Conservation (phyloP, 106 monocot species). For the Dendrobium officinale region DNA sequence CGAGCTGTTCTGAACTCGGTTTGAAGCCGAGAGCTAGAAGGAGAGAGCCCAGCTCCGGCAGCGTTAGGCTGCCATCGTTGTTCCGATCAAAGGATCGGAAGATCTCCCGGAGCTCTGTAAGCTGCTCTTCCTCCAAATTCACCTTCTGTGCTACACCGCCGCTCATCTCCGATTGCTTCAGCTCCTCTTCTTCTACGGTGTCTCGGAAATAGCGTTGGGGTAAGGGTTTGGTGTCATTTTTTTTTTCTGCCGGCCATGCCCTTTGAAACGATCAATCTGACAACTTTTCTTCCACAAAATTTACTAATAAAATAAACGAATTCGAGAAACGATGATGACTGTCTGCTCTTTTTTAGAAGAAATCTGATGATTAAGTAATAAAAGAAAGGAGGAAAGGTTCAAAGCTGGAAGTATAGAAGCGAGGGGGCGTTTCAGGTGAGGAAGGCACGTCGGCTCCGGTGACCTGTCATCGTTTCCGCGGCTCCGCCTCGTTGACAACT, state of each 20-base stretch:
- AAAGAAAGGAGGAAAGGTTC: no score
- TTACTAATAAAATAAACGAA: neutral
- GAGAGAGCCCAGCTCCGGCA: constrained; percentile 80
- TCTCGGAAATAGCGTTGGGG: neutral
- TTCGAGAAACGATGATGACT: neutral
- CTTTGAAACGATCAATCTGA: neutral
- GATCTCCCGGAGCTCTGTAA: constrained; percentile 77
- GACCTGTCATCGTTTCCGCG: no score
- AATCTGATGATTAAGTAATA: neutral
- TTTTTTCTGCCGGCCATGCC: neutral
- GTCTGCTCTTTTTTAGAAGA: neutral
- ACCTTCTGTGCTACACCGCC: constrained; percentile 11
- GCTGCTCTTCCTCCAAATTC: constrained; percentile 52
- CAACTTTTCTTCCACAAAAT: neutral
- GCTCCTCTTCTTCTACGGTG: neutral
- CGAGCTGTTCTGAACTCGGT: constrained; percentile 63
- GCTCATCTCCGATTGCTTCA: constrained; percentile 10
- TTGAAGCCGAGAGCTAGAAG: constrained; percentile 71
- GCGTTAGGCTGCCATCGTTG: constrained; percentile 88
- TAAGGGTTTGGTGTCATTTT: neutral
- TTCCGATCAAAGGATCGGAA: constrained; percentile 84
- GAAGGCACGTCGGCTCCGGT: no score
- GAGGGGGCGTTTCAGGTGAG: no score
- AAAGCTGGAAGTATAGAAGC: no score
- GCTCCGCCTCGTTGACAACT: no score